phyloP scores from a whole-genome alignment of 805 yeast genomes.

The Jamesozyma piceae region DNA sequence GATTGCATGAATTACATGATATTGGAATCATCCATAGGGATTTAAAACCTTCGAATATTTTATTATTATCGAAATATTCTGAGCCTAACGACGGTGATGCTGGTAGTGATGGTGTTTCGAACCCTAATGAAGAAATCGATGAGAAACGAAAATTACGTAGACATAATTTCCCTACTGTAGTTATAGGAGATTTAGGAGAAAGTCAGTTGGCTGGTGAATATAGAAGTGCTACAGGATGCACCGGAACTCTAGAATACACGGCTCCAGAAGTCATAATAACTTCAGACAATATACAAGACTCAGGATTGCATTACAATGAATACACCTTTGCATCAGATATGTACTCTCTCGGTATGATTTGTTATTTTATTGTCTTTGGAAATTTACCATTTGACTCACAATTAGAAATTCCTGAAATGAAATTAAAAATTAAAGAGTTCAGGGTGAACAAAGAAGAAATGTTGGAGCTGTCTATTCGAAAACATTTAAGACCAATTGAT shows the following conservation, averaged over 20 bases:
- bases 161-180: conserved; percentile 48
- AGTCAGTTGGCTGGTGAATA: conserved; percentile 62
- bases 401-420: conserved; percentile 24
- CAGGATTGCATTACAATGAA: conserved; percentile 32
- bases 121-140: background rate
- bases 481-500: conserved; percentile 18
- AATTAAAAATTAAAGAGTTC: conserved; percentile 29
- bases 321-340: conserved; percentile 69
- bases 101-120: conserved; percentile 6
- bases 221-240: conserved; percentile 66
- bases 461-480: conserved; percentile 12
- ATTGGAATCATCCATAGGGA: conserved; percentile 81
- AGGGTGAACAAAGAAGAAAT: conserved; percentile 16
- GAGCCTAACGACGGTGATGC: conserved; percentile 2
- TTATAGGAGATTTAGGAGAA: conserved; percentile 87
- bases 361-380: conserved; percentile 66
- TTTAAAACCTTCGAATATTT: conserved; percentile 80
- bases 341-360: conserved; percentile 76
- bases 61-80: conserved; percentile 34
- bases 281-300: conserved; percentile 7
- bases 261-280: conserved; percentile 66
- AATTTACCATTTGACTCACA: conserved; percentile 47
- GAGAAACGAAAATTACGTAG: background rate
- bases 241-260: conserved; percentile 81
- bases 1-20: conserved; percentile 62